A percentile compares a stretch with the other conserved stretches of the same genome.
These are phyloP conservation scores for Gautieria morchelliformis DNA, from an alignment of 768 basidiomycete species.

Conservation along the genomic window DNA sequence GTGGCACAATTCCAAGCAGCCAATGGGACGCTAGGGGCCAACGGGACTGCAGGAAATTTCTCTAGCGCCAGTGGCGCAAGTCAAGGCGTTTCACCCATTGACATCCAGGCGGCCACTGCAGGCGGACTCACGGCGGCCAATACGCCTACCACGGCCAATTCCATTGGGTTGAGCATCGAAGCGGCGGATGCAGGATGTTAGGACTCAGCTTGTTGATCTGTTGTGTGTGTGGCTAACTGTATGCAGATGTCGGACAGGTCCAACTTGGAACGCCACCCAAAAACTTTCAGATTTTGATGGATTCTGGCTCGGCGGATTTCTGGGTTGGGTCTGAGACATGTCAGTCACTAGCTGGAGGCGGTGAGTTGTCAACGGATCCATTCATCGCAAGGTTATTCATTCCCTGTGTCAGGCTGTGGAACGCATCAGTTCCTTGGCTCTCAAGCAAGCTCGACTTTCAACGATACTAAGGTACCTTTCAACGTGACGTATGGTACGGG, in stretches of 20 bases:
- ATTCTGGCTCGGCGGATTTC: slow-evolving; percentile 60
- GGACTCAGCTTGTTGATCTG: neutral
- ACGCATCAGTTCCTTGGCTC: slow-evolving; percentile 60
- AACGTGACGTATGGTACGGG: slow-evolving; percentile 64
- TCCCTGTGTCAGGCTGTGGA: slow-evolving; percentile 24
- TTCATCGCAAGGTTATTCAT: neutral
- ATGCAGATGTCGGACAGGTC: slow-evolving; percentile 29
- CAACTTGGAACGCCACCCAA: slow-evolving; percentile 59
- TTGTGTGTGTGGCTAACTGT: neutral
- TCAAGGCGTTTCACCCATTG: slow-evolving; percentile 26
- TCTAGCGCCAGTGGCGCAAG: slow-evolving; percentile 2
- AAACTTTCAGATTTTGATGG: slow-evolving; percentile 52
- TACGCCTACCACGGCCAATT: slow-evolving; percentile 34
- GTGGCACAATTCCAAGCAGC: neutral
- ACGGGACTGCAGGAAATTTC: neutral
- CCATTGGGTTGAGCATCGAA: slow-evolving; percentile 66
- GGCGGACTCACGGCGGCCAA: slow-evolving; percentile 35
- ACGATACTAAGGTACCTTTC: slow-evolving; percentile 41
- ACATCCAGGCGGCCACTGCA: slow-evolving; percentile 25
- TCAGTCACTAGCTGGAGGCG: slow-evolving; percentile 21
- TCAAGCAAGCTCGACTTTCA: slow-evolving; percentile 52
- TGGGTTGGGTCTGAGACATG: slow-evolving; percentile 56
- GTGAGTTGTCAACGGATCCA: neutral
- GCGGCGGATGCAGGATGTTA: slow-evolving; percentile 43
- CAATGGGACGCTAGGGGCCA: slow-evolving; percentile 10